Evolutionary conservation across 805 yeast genomes (phyloP).

Genomic region (Candida nanaspora): DNA sequence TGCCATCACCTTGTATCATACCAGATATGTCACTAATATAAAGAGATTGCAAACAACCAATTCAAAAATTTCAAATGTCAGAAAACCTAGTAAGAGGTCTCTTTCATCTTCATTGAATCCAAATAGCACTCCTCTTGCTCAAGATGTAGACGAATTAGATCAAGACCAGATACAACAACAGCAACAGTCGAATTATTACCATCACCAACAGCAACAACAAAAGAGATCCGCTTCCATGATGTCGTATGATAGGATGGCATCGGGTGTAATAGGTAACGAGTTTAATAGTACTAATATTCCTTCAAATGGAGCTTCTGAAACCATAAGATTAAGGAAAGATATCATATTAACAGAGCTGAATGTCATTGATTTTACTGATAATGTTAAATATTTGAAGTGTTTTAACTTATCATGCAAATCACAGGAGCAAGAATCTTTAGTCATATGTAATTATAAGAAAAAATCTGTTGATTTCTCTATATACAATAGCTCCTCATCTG

Average conservation of each 20-base stretch:
- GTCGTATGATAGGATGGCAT: constrained; percentile 39
- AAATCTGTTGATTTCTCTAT: constrained; percentile 43
- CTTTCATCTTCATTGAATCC: constrained; percentile 14
- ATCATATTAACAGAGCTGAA: constrained; percentile 61
- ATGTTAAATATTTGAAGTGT: constrained; percentile 26
- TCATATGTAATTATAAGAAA: constrained; percentile 38
- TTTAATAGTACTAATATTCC: constrained; percentile 4
- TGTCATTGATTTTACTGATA: constrained; percentile 27
- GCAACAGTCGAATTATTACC: no score
- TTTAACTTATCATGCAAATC: constrained; percentile 27
- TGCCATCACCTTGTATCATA: constrained; percentile 47
- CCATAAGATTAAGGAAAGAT: constrained; percentile 47
- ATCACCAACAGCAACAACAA: constrained; percentile 12
- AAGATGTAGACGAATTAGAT: constrained; percentile 1
- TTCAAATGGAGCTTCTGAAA: constrained; percentile 15
- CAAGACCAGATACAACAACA: not conserved
- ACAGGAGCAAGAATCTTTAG: constrained; percentile 55
- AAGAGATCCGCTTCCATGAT: constrained; percentile 30
- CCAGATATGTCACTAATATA: constrained; percentile 33
- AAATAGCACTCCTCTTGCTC: constrained; percentile 18
- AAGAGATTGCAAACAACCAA: constrained; percentile 7
- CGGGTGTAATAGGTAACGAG: constrained; percentile 18
- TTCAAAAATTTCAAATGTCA: constrained; percentile 2
- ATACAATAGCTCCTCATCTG: constrained; percentile 30
- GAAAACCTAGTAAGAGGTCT: constrained; percentile 19